Conservation (phyloP, 306 rosid genomes). For the Prunus salicina region DNA sequence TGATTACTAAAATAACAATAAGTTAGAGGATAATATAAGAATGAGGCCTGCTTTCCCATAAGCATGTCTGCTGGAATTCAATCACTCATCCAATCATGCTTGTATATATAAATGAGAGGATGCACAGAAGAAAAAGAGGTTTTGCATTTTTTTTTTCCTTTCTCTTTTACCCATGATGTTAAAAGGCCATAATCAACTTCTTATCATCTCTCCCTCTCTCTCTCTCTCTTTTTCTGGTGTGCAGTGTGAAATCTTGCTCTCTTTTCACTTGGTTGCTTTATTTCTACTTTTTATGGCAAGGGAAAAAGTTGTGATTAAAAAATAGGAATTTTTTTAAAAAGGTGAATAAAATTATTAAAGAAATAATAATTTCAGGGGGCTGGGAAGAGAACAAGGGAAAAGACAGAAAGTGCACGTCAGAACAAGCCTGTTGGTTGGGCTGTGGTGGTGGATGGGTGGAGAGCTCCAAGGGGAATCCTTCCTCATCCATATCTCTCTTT, state of each 20-base stretch:
- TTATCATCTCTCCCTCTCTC: conserved; percentile 20
- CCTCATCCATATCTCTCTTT: conserved; percentile 57
- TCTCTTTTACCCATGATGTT: conserved; percentile 31
- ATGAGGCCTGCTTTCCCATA: conserved; percentile 3
- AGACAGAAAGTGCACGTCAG: conserved; percentile 86
- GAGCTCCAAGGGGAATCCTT: conserved; percentile 48
- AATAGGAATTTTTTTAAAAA: background rate
- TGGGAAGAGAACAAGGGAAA: conserved; percentile 52
- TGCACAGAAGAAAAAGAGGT: background rate
- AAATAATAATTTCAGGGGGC: background rate
- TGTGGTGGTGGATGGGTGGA: conserved; percentile 57
- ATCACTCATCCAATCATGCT: conserved; percentile 17
- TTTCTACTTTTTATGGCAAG: conserved; percentile 38
- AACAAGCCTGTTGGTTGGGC: conserved; percentile 57
- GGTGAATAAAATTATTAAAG: background rate
- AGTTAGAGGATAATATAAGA: background rate
- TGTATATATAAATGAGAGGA: background rate
- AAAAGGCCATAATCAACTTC: conserved; percentile 47
- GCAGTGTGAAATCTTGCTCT: conserved; percentile 13
- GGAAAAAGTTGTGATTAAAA: conserved; percentile 31
- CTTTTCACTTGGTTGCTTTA: conserved; percentile 31
- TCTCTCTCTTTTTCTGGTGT: conserved; percentile 4
- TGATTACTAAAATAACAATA: background rate
- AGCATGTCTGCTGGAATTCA: conserved; percentile 21
- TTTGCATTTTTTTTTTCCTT: conserved; percentile 9